Conservation (phyloP, 768 basidiomycete genomes). For the Tricholoma sp. region DNA sequence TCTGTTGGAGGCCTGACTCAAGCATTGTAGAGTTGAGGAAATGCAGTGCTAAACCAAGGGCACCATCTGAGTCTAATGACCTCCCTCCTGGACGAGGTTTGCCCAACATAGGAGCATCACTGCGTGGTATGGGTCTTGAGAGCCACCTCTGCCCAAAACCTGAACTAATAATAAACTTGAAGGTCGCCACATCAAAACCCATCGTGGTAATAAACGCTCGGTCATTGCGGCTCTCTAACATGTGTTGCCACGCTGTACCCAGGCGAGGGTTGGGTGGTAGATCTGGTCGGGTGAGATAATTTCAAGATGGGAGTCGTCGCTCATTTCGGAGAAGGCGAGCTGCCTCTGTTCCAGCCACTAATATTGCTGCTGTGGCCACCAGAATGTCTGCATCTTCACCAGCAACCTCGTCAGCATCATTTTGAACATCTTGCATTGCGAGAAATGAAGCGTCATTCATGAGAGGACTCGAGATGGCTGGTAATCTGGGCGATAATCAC, state of each 20-base stretch:
- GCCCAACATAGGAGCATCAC: too few relatives aligned
- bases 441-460: background rate
- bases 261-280: slow-evolving; percentile 25
- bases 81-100: slow-evolving; percentile 18
- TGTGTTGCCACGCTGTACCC: slow-evolving; percentile 28
- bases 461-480: background rate
- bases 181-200: slow-evolving; percentile 21
- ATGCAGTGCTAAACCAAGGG: slow-evolving; percentile 35
- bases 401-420: background rate
- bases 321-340: slow-evolving; percentile 2
- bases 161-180: slow-evolving; percentile 23
- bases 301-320: slow-evolving; percentile 7
- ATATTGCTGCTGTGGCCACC: background rate
- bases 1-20: background rate
- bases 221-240: slow-evolving; percentile 23
- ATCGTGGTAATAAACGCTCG: slow-evolving; percentile 34
- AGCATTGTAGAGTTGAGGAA: slow-evolving; percentile 36
- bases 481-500: too few relatives aligned
- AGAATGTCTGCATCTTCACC: background rate
- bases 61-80: slow-evolving; percentile 35
- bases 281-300: slow-evolving; percentile 21
- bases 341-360: slow-evolving; percentile 1
- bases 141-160: slow-evolving; percentile 27
- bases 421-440: background rate
- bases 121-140: too few relatives aligned